Evolutionary conservation across 257 asterid genomes (phyloP), one percentile per base, ranked within the genome.

Genomic region (Solanum chaucha): DNA sequence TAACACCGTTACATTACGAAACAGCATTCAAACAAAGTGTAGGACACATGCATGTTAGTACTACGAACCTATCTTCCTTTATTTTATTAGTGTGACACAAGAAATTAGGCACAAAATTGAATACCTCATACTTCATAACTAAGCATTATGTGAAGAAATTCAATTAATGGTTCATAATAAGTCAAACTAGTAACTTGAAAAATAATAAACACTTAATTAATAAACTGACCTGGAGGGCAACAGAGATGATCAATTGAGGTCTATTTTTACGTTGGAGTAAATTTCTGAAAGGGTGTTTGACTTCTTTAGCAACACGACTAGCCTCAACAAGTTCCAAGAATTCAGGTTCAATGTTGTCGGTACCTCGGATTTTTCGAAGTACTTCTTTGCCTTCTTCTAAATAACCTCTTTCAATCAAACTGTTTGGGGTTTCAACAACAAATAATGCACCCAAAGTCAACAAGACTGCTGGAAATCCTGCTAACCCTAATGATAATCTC

Each of bases 211-310:
- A 10, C 48, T 44, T 13, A 17, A 30, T 32, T 41, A 41, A 41
- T 41, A 12, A 65, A 82, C 77, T 20, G 44, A 94, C 99, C 95
- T 96, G 99, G 34, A 96, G 82, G 35, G 95, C 92, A 3, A 94
- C 87, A 3, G 99, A 93, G 86, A 96, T 95, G 88, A 94, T 48
- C 26, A 96, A 88, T 38, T 92, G 99, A 81, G 99, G 99, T 73
- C 98, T 89, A 35, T 96, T 96, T 83, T 90, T 89, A 38, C 98
- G 87, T 93, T 71, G 92, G 90, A 96, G 97, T 26, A 96, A 92
- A 89, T 96, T 96, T 46, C 95, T 90, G 87, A 96, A 96, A 36
- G 99, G 99, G 88, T 95, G 96, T 68, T 96, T 95, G 7, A 96
- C 98, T 89, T 87, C 87, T 89, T 94, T 93, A 72, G 99, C 98